Conservation (phyloP, 768 basidiomycete species). For the Arthromyces matolae region DNA sequence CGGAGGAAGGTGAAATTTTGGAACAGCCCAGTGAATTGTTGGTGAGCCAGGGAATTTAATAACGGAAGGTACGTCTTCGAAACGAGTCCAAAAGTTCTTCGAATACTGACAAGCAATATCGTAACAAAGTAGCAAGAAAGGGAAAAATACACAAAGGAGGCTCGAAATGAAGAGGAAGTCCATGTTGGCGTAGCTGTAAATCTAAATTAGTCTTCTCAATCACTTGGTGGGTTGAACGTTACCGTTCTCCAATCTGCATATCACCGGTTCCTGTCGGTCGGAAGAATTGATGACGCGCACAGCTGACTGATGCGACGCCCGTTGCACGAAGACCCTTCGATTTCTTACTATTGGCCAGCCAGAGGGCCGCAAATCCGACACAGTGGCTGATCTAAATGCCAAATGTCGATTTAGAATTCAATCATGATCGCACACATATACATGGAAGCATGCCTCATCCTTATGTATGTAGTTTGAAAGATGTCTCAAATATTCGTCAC, state of each 20-base stretch:
- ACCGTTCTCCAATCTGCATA: too few relatives aligned
- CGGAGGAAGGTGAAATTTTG: slow-evolving; percentile 29
- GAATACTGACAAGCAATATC: slow-evolving; percentile 29
- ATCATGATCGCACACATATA: too few relatives aligned
- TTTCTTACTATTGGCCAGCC: slow-evolving; percentile 11
- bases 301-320: slow-evolving; percentile 20
- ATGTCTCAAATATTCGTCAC: slow-evolving; percentile 6
- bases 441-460: slow-evolving; percentile 12
- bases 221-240: too few relatives aligned
- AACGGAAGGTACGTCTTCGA: neutral
- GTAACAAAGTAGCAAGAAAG: slow-evolving; percentile 15
- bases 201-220: too few relatives aligned
- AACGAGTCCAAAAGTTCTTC: slow-evolving; percentile 15
- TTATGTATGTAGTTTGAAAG: slow-evolving; percentile 12
- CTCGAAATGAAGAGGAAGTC: slow-evolving; percentile 23
- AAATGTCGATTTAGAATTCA: too few relatives aligned
- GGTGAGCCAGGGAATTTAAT: neutral
- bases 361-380: slow-evolving; percentile 7
- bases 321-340: slow-evolving; percentile 12
- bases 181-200: slow-evolving; percentile 17
- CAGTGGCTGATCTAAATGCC: slow-evolving; percentile 5
- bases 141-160: slow-evolving; percentile 3
- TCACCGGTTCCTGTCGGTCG: slow-evolving; percentile 11
- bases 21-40: slow-evolving; percentile 12
- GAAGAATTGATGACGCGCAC: slow-evolving; percentile 15